Conservation (phyloP, 139 green algal genomes). For the Closterium sp. region DNA sequence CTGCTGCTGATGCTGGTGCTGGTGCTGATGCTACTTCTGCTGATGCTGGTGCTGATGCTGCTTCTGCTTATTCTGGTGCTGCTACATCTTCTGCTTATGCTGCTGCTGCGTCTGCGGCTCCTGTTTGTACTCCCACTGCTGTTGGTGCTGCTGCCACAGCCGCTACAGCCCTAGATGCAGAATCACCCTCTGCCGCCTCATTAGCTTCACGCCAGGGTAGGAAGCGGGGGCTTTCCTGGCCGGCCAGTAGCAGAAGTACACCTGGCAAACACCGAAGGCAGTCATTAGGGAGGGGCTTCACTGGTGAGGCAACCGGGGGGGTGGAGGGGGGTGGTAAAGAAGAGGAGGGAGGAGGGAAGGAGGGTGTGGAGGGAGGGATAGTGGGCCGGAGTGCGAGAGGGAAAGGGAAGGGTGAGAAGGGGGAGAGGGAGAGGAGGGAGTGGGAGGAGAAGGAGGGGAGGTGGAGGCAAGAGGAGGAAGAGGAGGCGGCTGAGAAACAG, state of each 20-base stretch:
- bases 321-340: not conserved
- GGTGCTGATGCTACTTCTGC: not conserved
- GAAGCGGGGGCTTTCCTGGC: not conserved
- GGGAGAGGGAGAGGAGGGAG: not conserved
- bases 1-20: not conserved
- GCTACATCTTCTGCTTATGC: not conserved
- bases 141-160: not conserved
- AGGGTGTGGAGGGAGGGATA: too few species aligned
- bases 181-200: not conserved
- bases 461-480: slow-evolving; percentile 12
- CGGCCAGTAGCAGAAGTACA: not conserved
- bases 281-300: not conserved
- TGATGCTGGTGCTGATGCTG: not conserved
- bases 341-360: not conserved
- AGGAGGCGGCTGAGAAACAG: slow-evolving; percentile 3
- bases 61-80: not conserved
- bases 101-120: not conserved
- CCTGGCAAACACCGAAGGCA: not conserved
- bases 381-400: too few species aligned
- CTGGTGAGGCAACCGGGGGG: not conserved
- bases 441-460: slow-evolving; percentile 23
- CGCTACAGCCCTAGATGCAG: not conserved
- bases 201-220: not conserved
- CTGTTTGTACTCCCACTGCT: not conserved
- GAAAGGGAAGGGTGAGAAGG: not conserved